phyloP scores from a whole-genome alignment of 2,329 filamentous ascomycete species.

The Exophiala sp. region DNA sequence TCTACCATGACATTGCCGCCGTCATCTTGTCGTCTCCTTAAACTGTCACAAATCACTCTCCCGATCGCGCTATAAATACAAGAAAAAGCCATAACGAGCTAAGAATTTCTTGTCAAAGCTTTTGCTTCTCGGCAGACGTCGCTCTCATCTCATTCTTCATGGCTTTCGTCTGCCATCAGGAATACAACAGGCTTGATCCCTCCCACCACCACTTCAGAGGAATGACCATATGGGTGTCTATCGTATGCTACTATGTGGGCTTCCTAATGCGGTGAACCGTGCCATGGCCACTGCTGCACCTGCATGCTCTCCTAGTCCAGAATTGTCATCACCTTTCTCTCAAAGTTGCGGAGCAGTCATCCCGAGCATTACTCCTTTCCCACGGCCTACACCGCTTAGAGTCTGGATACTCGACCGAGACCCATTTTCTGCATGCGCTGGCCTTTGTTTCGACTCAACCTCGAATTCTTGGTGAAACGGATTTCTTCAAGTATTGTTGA shows the following conservation, averaged over 20 bases:
- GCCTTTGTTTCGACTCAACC: constrained; percentile 3
- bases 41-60: too few relatives aligned
- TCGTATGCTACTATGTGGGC: neutral
- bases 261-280: neutral
- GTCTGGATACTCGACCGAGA: neutral
- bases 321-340: neutral
- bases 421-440: constrained; percentile 16
- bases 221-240: neutral
- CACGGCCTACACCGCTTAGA: neutral
- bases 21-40: too few relatives aligned
- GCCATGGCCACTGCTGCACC: neutral
- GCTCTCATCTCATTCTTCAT: too few relatives aligned
- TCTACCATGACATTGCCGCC: too few relatives aligned
- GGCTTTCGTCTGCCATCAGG: neutral
- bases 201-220: neutral
- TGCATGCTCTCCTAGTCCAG: neutral
- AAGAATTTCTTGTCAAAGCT: too few relatives aligned
- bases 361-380: neutral
- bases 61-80: too few relatives aligned
- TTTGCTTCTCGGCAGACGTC: too few relatives aligned
- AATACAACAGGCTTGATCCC: neutral
- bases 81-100: too few relatives aligned
- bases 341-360: neutral
- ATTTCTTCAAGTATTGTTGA: neutral
- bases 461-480: neutral